Evolutionary conservation across 768 basidiomycete genomes (phyloP), one percentile per base, ranked within the genome.

Genomic region (Suillus discolor): DNA sequence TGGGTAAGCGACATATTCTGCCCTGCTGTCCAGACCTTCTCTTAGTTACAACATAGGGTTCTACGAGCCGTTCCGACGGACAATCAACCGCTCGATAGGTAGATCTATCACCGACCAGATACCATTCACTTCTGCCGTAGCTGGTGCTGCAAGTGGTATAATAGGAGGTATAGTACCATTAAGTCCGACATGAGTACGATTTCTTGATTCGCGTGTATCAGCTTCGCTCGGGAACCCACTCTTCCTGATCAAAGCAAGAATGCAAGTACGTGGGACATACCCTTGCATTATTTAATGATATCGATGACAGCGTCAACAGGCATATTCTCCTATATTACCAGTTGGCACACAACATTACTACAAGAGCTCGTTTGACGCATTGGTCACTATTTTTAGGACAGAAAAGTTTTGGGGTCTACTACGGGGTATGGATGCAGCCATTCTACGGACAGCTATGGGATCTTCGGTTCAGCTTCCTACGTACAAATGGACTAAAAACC

Each of bases 271-370:
- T 65, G 6, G 18, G 45, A 12, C 57, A n/a, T 8, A 1, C 25
- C 23, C 13, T 20, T 23, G 20, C 18, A 25, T 60, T 3, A 25
- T 65, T 57, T n/a, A 31, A 45, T 44, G 16, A 16, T 41, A 45
- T 39, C 67, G 34, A 67, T 57, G 25, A 28, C 55, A 25, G 9
- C 34, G 41, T n/a, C 44, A 16, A 62, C 42, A 93, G 90, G 97
- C 97, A 31, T 99, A 95, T 79, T 99, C 96, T 1, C 96, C 97
- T 11, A 87, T 89, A 47, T 83, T 99, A 8, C 97, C 97, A 9
- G 94, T 99, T 62, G 97, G 97, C 65, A 85, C 95, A 8, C 97
- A 99, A 73, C 96, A 96, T 76, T 75, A 93, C 71, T 99, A 99
- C 81, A 93, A 90, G 71, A 90, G 77, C 70, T 91, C 93, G 1